These are phyloP conservation scores for Plasmodium knowlesi DNA, from an alignment of 169 alveolate species.

Conservation along the genomic window DNA sequence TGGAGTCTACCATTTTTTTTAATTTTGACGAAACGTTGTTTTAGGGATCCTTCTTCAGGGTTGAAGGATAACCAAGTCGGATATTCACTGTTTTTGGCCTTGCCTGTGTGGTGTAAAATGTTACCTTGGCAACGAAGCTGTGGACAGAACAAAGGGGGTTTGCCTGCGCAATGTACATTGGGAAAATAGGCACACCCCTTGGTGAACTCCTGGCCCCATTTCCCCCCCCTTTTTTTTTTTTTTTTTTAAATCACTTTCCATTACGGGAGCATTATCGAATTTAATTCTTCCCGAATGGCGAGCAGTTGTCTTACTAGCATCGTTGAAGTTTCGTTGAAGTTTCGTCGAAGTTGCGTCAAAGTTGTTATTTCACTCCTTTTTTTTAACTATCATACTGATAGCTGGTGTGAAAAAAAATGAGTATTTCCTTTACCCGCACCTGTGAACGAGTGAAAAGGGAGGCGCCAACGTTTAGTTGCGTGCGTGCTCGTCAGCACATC, in stretches of 20 bases:
- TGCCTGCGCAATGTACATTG: not conserved
- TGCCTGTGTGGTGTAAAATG: not conserved
- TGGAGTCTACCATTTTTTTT: constrained; percentile 69
- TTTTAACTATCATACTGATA: constrained; percentile 31
- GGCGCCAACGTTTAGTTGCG: not conserved
- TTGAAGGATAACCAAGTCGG: not conserved
- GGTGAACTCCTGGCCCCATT: not conserved
- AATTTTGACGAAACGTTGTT: constrained; percentile 69
- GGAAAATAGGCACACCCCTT: not conserved
- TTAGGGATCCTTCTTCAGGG: not conserved
- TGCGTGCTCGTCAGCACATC: not conserved
- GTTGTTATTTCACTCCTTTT: not conserved
- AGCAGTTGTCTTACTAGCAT: not conserved
- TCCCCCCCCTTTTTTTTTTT: not conserved
- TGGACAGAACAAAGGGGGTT: not conserved
- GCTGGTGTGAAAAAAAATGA: constrained; percentile 32
- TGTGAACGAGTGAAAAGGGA: not conserved
- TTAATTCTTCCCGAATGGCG: not conserved
- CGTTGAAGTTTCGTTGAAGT: not conserved
- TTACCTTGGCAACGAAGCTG: not conserved
- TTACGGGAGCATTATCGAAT: constrained; percentile 46
- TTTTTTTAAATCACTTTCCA: not conserved
- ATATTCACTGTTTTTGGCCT: not conserved
- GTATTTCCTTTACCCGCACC: constrained; percentile 32
- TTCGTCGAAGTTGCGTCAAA: not conserved